A percentile compares a stretch with the other conserved stretches of the same genome.
phyloP scores from a whole-genome alignment of 2,329 filamentous ascomycete species.

The Pestalotiopsis sp. region DNA sequence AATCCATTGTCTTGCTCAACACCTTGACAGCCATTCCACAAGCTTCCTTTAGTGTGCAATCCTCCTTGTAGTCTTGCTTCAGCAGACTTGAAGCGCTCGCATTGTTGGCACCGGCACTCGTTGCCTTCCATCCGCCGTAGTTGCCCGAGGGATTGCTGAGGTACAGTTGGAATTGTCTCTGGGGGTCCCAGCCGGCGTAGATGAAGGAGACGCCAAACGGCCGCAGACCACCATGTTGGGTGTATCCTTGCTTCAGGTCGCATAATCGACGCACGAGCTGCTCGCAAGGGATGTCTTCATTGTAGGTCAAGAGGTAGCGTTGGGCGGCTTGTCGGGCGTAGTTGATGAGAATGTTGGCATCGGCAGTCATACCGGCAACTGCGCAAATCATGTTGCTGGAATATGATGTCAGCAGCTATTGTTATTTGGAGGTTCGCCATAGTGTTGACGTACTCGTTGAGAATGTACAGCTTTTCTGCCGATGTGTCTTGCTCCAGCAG shows the following conservation, averaged over 20 bases:
- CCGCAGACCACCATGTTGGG: constrained; percentile 95
- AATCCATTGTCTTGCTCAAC: constrained; percentile 99
- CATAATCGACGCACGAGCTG: constrained; percentile 95
- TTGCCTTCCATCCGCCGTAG: constrained; percentile 99
- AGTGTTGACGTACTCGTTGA: constrained; percentile 77
- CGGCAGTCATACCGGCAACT: constrained; percentile 97
- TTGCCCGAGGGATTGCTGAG: constrained; percentile 98
- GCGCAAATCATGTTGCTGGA: constrained; percentile 99
- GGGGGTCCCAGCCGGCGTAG: constrained; percentile 96
- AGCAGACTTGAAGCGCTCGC: constrained; percentile 93
- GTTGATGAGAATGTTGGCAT: constrained; percentile 99
- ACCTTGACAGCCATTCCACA: constrained; percentile 98
- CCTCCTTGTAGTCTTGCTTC: constrained; percentile 99
- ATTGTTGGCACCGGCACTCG: constrained; percentile 96
- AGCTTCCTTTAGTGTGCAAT: constrained; percentile 92
- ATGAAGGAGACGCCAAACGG: constrained; percentile 99
- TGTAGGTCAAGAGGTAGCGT: constrained; percentile 97
- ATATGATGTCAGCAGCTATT: background rate
- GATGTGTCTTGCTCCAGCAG: constrained; percentile 98
- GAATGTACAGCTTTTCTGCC: constrained; percentile 98
- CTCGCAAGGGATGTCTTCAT: constrained; percentile 99
- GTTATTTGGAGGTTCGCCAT: background rate
- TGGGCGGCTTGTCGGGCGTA: constrained; percentile 97
- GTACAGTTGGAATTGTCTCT: constrained; percentile 97
- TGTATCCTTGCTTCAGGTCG: constrained; percentile 98